Conservation (phyloP, 257 asterid species). For the Solanum etuberosum region DNA sequence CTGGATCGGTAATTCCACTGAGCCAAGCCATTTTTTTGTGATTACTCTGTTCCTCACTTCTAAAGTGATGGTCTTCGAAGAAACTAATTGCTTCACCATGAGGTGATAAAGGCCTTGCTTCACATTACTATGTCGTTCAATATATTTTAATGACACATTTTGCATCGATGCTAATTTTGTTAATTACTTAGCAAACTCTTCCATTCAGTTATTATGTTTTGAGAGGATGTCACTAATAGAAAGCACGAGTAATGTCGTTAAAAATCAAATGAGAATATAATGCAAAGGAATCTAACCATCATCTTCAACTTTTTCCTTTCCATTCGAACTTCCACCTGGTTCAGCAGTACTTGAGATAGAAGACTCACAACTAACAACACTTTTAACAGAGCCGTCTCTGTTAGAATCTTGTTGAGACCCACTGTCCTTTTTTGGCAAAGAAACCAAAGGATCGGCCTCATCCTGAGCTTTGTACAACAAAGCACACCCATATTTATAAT, state of each 20-base stretch:
- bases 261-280: background rate
- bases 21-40: background rate
- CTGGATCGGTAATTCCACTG: background rate
- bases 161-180: background rate
- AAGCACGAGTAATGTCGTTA: background rate
- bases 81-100: background rate
- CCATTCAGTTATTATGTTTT: background rate
- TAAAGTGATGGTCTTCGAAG: background rate
- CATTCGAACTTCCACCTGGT: constrained; percentile 29
- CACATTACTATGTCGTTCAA: background rate
- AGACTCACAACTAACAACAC: constrained; percentile 39
- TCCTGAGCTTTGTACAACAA: constrained; percentile 74
- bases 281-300: constrained; percentile 22
- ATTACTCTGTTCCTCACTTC: background rate
- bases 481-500: constrained; percentile 70
- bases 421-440: constrained; percentile 64
- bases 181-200: background rate
- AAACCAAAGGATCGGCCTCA: constrained; percentile 84
- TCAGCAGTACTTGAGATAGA: constrained; percentile 35
- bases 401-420: constrained; percentile 42
- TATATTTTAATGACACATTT: background rate
- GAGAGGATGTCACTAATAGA: background rate
- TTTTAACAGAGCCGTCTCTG: constrained; percentile 42
- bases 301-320: constrained; percentile 22
- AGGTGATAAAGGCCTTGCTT: background rate